These are phyloP conservation scores for Nannizziopsis arthrosporioides DNA, from an alignment of 2,329 filamentous ascomycete genomes.

Conservation along the genomic window DNA sequence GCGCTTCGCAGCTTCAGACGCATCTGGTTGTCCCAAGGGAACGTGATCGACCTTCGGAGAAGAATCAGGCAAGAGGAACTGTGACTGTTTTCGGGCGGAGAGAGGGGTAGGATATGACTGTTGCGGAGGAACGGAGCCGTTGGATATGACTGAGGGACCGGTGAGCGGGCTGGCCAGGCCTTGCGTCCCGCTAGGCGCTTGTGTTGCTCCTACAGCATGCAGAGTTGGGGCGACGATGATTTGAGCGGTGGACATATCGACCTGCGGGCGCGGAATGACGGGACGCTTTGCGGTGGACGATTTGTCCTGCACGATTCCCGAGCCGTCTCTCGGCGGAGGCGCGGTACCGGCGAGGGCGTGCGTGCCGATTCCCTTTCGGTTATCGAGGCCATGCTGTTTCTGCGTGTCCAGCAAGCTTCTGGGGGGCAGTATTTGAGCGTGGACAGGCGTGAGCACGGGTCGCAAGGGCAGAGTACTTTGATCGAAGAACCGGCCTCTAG, in stretches of 20 bases:
- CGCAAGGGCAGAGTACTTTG: conserved; percentile 41
- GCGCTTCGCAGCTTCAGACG: not conserved
- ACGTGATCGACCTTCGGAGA: not conserved
- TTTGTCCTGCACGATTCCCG: not conserved
- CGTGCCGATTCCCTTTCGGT: not conserved
- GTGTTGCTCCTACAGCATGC: conserved; percentile 10
- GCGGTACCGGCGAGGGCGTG: not conserved
- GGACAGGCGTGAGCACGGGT: conserved; percentile 18
- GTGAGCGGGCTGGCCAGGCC: not conserved
- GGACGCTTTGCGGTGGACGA: not conserved
- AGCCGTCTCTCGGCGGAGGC: not conserved
- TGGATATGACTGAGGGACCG: not conserved
- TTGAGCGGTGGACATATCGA: not conserved
- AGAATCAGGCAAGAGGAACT: not conserved
- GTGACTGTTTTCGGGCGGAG: conserved; percentile 5
- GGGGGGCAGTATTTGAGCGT: not conserved
- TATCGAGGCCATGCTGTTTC: not conserved
- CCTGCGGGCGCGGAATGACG: not conserved
- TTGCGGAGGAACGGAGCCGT: not conserved
- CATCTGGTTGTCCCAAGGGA: not conserved
- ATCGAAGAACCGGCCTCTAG: conserved; percentile 48
- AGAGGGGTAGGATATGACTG: conserved; percentile 4
- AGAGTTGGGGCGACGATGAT: not conserved
- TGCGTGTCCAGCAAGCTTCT: not conserved
- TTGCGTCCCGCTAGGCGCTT: not conserved